Base-by-base conservation (phyloP, 495 filamentous ascomycete genomes). In the Tuber borchii region DNA sequence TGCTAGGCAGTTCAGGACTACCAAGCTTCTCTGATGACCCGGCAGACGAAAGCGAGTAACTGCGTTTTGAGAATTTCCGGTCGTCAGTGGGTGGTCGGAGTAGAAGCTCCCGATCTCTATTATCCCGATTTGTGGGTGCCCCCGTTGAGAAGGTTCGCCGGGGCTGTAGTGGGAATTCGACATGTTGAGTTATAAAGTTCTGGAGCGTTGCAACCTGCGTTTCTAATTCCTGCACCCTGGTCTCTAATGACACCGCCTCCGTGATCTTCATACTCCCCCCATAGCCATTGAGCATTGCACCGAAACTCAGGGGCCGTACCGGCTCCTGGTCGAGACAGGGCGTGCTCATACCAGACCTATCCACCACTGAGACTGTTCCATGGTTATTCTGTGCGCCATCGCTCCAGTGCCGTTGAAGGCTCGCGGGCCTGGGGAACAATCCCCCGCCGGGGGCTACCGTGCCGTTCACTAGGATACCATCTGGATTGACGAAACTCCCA, bases 231-330 rank as follows among this genome's bases (percentile, higher is more conserved):
- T 76, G 73, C 39, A 83, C 81, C 43, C 81, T 74, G n/a, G 69
- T 81, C 72, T 83, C 81, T 20, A 83, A 42, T n/a, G 78, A 77
- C 37, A 74, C 80, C 70, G 81, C 81, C 69, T 83, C 81, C 42
- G 81, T 83, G 68, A 83, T 83, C 76, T 83, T 83, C 81, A 83
- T 81, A 31, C 73, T 81, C 37, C 76, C 79, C 26, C 76, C 79
- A 69, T 78, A 83, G 31, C 77, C 80, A 76, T 78, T 82, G 44
- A 78, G 73, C 61, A 83, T 65, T 14, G 71, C 74, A 20, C 73
- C 74, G 68, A 83, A 83, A 48, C 76, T 77, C 31, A 81, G 65
- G 34, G 81, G 81, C 17, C 81, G 79, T 68, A 71, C 46, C 31
- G 70, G 68, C 40, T 74, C 73, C 69, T 75, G 74, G 69, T 75